phyloP scores from a whole-genome alignment of 176 grass and related monocot genomes.

The Phoenix dactylifera region DNA sequence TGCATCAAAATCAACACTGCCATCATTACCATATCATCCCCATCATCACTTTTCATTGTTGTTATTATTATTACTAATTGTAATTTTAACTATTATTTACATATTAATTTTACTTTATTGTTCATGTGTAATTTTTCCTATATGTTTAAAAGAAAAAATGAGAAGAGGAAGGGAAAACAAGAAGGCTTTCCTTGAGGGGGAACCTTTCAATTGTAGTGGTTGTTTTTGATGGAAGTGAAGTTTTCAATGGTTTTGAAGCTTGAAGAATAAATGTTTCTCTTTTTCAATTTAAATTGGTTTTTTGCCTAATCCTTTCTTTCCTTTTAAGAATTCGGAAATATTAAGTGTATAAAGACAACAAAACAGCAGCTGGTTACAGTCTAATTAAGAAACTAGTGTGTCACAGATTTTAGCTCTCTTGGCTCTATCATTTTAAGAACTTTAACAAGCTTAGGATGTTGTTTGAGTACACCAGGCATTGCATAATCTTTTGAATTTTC shows the following conservation, averaged over 20 bases:
- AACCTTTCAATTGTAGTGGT: neutral
- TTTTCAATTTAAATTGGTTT: too few species aligned
- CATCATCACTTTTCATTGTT: conserved; percentile 7
- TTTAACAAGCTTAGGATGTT: too few species aligned
- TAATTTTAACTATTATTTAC: neutral
- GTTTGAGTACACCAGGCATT: too few species aligned
- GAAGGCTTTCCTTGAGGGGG: neutral
- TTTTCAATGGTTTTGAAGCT: neutral
- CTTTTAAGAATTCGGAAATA: too few species aligned
- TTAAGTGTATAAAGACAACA: too few species aligned
- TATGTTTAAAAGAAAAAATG: neutral
- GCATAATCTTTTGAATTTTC: too few species aligned
- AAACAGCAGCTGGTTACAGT: too few species aligned
- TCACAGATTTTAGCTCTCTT: too few species aligned
- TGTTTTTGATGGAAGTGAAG: neutral
- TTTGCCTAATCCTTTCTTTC: too few species aligned
- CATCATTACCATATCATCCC: conserved; percentile 11
- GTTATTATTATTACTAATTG: conserved; percentile 18
- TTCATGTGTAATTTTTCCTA: conserved; percentile 3
- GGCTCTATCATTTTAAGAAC: too few species aligned
- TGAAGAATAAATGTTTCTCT: too few species aligned
- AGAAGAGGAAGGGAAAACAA: neutral
- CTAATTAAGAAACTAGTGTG: too few species aligned
- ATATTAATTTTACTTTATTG: conserved; percentile 23
- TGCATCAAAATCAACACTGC: conserved; percentile 32